Percentiles rank a stretch among this genome's conserved stretches.
These are phyloP conservation scores for Talaromyces trachyspermus DNA, from an alignment of 495 filamentous ascomycete genomes.

Conservation along the genomic window DNA sequence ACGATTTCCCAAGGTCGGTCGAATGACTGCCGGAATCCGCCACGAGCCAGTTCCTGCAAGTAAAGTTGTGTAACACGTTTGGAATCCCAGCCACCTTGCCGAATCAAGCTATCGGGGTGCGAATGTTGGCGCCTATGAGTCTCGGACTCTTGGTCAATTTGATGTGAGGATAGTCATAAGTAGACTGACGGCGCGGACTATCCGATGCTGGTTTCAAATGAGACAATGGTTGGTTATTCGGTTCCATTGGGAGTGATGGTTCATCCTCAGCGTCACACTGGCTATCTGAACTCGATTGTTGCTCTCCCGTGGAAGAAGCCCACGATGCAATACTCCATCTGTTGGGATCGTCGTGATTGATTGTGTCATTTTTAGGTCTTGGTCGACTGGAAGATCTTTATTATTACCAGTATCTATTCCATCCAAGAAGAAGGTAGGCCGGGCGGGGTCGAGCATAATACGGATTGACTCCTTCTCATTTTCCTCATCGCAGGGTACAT, in stretches of 20 bases:
- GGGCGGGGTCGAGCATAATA: conserved; percentile 48
- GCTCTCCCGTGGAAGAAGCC: conserved; percentile 41
- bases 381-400: neutral
- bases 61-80: conserved; percentile 47
- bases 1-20: conserved; percentile 1
- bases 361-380: conserved; percentile 17
- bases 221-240: neutral
- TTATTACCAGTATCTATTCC: conserved; percentile 22
- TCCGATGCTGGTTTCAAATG: neutral
- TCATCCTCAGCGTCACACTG: conserved; percentile 29
- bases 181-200: neutral
- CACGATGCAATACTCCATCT: conserved; percentile 49
- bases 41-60: conserved; percentile 41
- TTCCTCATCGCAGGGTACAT: conserved; percentile 37
- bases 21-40: conserved; percentile 18
- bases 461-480: conserved; percentile 53
- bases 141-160: conserved; percentile 13
- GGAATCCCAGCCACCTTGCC: conserved; percentile 46
- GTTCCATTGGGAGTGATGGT: neutral
- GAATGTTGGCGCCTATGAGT: conserved; percentile 11
- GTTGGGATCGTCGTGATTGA: conserved; percentile 21
- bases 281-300: conserved; percentile 31
- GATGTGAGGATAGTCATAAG: conserved; percentile 7
- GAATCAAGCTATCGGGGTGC: conserved; percentile 39
- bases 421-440: conserved; percentile 27